phyloP scores from a whole-genome alignment of 2,329 filamentous ascomycete species.

The Lecanicillium sp. region DNA sequence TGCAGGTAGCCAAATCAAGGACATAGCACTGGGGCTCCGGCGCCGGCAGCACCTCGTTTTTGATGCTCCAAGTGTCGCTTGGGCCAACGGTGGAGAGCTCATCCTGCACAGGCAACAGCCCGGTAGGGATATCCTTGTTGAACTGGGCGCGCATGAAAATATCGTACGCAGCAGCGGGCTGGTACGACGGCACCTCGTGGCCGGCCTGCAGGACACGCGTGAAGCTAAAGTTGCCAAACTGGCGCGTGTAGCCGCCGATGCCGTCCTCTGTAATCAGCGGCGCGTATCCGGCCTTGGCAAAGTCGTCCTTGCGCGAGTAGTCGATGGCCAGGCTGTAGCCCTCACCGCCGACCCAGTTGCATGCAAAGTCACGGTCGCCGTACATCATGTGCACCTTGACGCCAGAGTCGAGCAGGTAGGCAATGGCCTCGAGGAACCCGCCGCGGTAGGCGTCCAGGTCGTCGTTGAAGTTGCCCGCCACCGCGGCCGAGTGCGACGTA shows the following conservation, averaged over 20 bases:
- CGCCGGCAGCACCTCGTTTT: conserved; percentile 37
- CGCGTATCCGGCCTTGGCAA: conserved; percentile 58
- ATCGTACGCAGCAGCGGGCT: conserved; percentile 48
- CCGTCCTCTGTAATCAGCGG: conserved; percentile 57
- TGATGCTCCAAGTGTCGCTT: conserved; percentile 52
- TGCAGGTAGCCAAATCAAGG: conserved; percentile 47
- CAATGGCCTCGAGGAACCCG: conserved; percentile 42
- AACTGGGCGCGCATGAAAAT: conserved; percentile 52
- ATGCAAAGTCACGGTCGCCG: conserved; percentile 52
- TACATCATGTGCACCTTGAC: conserved; percentile 68
- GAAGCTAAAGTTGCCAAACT: conserved; percentile 66
- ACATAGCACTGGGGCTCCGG: conserved; percentile 52
- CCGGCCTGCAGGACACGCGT: conserved; percentile 58
- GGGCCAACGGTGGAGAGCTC: conserved; percentile 43
- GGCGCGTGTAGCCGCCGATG: conserved; percentile 61
- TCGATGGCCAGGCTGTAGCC: conserved; percentile 57
- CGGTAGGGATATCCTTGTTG: conserved; percentile 46
- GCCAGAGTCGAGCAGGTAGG: conserved; percentile 50
- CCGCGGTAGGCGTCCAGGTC: conserved; percentile 52
- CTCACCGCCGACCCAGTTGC: conserved; percentile 64
- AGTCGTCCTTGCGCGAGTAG: conserved; percentile 35
- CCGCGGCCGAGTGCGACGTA: conserved; percentile 34
- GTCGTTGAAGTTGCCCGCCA: conserved; percentile 47
- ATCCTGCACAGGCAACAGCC: conserved; percentile 41
- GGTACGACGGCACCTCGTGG: conserved; percentile 53